A percentile compares a stretch with the other conserved stretches of the same genome.
These are phyloP conservation scores for Fusarium concolor DNA, from an alignment of 2,329 filamentous ascomycete genomes.

Conservation along the genomic window DNA sequence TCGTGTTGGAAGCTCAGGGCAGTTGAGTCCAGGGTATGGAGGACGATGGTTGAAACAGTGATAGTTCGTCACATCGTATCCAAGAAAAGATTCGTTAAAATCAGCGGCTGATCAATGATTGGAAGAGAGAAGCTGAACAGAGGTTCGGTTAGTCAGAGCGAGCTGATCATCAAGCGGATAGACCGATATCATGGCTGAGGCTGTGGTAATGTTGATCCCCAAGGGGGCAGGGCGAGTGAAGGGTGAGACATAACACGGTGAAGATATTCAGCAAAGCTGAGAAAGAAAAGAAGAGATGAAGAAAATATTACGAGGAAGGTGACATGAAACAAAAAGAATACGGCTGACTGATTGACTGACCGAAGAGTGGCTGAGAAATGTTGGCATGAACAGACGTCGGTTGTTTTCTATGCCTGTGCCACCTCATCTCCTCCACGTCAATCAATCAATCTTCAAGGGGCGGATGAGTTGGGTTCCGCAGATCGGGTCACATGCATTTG, in stretches of 20 bases:
- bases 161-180: neutral
- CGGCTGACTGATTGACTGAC: neutral
- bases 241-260: neutral
- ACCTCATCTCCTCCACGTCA: conserved; percentile 32
- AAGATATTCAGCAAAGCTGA: neutral
- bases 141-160: neutral
- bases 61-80: conserved; percentile 18
- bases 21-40: conserved; percentile 21
- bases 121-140: neutral
- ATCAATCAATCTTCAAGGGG: conserved; percentile 11
- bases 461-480: conserved; percentile 27
- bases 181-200: conserved; percentile 1
- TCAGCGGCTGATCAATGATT: neutral
- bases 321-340: conserved; percentile 12
- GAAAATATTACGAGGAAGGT: neutral
- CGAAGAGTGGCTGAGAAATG: conserved; percentile 15
- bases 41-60: conserved; percentile 7
- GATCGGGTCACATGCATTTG: conserved; percentile 47
- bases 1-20: conserved; percentile 26
- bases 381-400: conserved; percentile 10
- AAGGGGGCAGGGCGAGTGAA: neutral
- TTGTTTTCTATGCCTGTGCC: conserved; percentile 24
- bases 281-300: neutral
- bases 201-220: neutral
- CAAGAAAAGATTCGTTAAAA: conserved; percentile 25